Evolutionary conservation across 176 grass and related monocot genomes (phyloP).

Genomic region (Dactylis glomerata): DNA sequence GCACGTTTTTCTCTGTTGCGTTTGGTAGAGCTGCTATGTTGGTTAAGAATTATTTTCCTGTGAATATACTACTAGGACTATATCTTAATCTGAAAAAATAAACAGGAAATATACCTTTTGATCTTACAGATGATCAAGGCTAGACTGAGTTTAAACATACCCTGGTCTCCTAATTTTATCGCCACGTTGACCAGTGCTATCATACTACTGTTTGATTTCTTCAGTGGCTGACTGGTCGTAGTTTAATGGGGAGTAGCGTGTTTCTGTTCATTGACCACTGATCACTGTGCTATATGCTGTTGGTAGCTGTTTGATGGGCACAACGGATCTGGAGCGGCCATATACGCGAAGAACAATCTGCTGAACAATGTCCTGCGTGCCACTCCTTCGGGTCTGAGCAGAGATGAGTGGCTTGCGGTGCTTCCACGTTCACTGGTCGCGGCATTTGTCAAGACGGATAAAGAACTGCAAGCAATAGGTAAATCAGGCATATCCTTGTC

Average conservation of each 20-base stretch:
- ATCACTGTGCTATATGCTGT: constrained; percentile 14
- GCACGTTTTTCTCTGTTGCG: not conserved
- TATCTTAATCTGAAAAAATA: not conserved
- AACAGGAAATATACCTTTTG: not conserved
- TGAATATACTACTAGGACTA: not conserved
- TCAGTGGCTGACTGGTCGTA: not conserved
- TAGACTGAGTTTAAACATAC: not conserved
- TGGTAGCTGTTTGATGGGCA: constrained; percentile 93
- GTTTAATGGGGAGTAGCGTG: not conserved
- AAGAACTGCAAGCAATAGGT: constrained; percentile 72
- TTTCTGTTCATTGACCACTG: not conserved
- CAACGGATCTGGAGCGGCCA: constrained; percentile 82
- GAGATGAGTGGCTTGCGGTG: constrained; percentile 93
- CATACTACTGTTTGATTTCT: not conserved
- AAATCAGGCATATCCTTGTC: not conserved
- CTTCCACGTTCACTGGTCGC: constrained; percentile 84
- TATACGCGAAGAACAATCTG: constrained; percentile 79
- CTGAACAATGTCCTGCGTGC: constrained; percentile 75
- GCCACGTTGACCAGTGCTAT: not conserved
- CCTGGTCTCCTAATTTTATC: not conserved
- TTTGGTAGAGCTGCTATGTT: not conserved
- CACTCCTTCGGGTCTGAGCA: constrained; percentile 66
- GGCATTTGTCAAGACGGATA: constrained; percentile 95
- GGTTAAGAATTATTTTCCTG: not conserved
- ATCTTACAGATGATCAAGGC: not conserved